These are phyloP conservation scores for Rhizophora apiculata DNA, from an alignment of 345 rosid species.

Conservation along the genomic window DNA sequence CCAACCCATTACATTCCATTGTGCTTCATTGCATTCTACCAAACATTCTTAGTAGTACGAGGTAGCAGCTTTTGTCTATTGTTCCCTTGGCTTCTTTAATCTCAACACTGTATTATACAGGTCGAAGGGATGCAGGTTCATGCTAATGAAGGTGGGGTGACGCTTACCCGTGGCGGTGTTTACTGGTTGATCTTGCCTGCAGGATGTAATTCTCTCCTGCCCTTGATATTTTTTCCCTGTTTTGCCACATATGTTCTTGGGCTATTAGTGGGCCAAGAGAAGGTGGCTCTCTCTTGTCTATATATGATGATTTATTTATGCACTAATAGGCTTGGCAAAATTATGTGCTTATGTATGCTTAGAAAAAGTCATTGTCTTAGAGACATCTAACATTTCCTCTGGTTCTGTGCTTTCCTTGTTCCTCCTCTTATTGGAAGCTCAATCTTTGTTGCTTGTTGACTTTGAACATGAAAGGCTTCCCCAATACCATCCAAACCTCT, in stretches of 20 bases:
- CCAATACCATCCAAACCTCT: background rate
- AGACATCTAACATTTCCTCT: too few relatives aligned
- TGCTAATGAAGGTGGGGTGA: slow-evolving; percentile 93
- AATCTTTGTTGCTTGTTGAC: background rate
- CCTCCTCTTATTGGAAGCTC: background rate
- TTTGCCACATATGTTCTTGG: background rate
- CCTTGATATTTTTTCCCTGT: background rate
- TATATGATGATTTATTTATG: background rate
- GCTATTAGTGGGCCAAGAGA: background rate
- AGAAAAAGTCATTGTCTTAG: too few relatives aligned
- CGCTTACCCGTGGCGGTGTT: slow-evolving; percentile 88
- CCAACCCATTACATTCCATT: too few relatives aligned
- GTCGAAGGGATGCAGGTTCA: slow-evolving; percentile 94
- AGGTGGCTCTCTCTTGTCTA: background rate
- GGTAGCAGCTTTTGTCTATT: background rate
- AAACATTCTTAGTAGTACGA: background rate
- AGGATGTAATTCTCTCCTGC: slow-evolving; percentile 64
- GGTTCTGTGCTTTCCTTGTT: background rate
- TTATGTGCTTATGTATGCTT: too few relatives aligned
- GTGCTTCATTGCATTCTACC: too few relatives aligned
- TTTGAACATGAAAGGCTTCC: background rate
- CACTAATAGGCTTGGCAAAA: too few relatives aligned
- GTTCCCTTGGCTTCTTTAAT: background rate
- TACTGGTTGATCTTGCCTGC: slow-evolving; percentile 96
- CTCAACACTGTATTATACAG: slow-evolving; percentile 37